These are phyloP conservation scores for Fusarium sp. DNA, from an alignment of 2,329 filamentous ascomycete species.

Conservation along the genomic window DNA sequence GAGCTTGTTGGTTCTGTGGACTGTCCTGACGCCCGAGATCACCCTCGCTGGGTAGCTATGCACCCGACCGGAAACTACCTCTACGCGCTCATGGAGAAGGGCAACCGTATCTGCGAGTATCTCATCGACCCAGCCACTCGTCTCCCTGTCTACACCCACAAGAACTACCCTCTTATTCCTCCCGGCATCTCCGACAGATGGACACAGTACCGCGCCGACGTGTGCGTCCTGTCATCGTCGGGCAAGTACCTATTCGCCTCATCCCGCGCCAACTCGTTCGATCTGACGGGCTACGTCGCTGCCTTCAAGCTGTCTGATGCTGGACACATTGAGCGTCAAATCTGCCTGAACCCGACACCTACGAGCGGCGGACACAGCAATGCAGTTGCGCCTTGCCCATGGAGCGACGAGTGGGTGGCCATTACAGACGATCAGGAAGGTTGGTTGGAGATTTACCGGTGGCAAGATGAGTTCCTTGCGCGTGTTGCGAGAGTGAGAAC, in stretches of 20 bases:
- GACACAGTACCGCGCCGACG: constrained; percentile 85
- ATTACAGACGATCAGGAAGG: constrained; percentile 90
- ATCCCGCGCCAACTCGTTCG: constrained; percentile 80
- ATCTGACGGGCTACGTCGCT: constrained; percentile 84
- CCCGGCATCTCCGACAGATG: constrained; percentile 70
- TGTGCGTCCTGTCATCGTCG: constrained; percentile 78
- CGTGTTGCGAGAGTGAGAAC: constrained; percentile 82
- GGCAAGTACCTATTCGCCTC: constrained; percentile 86
- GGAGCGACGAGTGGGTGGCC: constrained; percentile 90
- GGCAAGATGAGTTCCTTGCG: constrained; percentile 83
- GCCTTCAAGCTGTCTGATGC: constrained; percentile 78
- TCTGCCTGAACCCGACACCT: constrained; percentile 85
- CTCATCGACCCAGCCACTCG: constrained; percentile 79
- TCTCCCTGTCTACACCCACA: constrained; percentile 82
- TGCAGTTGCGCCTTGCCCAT: constrained; percentile 85
- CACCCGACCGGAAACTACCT: constrained; percentile 82
- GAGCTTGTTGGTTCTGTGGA: constrained; percentile 78
- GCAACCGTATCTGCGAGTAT: constrained; percentile 86
- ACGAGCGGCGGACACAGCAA: constrained; percentile 91
- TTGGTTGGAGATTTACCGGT: constrained; percentile 88
- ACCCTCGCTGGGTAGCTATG: constrained; percentile 90
- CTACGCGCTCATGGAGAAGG: constrained; percentile 91
- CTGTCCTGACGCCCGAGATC: constrained; percentile 78
- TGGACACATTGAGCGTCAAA: constrained; percentile 81
- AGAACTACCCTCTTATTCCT: constrained; percentile 82